Conservation (phyloP, 345 rosid species). For the Zanthoxylum bungeanum region DNA sequence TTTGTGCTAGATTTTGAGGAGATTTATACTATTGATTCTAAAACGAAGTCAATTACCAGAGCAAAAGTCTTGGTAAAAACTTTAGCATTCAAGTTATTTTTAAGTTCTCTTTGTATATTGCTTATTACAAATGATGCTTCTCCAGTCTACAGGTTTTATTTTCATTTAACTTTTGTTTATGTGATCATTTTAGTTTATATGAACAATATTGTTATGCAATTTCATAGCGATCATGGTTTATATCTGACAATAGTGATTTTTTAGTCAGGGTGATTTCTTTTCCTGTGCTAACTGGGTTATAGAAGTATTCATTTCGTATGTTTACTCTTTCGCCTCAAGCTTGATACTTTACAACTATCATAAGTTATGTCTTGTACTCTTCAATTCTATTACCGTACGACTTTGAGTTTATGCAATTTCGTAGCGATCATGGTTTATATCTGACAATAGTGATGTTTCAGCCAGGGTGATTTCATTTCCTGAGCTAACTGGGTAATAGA, state of each 20-base stretch:
- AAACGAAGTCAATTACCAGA: conserved; percentile 85
- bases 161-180: neutral
- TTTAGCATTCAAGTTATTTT: neutral
- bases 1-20: conserved; percentile 94
- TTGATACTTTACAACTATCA: neutral
- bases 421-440: no score
- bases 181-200: neutral
- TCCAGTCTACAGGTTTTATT: neutral
- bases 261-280: neutral
- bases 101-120: neutral
- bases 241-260: neutral
- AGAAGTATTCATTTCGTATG: neutral
- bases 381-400: neutral
- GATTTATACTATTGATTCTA: conserved; percentile 84
- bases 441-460: no score
- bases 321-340: neutral
- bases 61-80: conserved; percentile 78
- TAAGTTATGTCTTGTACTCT: neutral
- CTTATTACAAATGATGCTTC: neutral
- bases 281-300: neutral
- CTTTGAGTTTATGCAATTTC: no score
- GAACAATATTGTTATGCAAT: neutral
- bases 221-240: neutral
- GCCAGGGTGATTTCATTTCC: no score
- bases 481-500: no score